phyloP scores from a whole-genome alignment of 2,329 filamentous ascomycete genomes.

The Ambrosiella cleistominuta region DNA sequence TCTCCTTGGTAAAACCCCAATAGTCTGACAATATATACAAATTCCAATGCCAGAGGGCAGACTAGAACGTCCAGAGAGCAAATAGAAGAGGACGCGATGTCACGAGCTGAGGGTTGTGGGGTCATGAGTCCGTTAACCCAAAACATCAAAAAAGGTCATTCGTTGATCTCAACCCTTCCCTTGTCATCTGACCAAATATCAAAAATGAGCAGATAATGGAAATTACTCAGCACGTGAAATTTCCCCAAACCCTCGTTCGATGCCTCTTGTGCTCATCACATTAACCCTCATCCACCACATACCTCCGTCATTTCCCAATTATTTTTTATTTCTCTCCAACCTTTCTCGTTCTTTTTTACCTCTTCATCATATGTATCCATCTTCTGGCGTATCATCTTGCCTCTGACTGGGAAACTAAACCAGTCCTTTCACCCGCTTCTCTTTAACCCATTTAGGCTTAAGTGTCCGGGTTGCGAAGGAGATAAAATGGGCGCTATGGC shows the following conservation, averaged over 20 bases:
- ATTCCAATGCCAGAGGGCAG: background rate
- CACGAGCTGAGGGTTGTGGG: background rate
- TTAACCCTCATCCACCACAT: background rate
- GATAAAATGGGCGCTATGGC: background rate
- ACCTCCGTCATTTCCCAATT: no score
- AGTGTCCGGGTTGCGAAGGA: slow-evolving; percentile 10
- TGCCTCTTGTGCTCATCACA: background rate
- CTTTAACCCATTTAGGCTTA: slow-evolving; percentile 11
- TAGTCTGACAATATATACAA: background rate
- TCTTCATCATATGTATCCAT: background rate
- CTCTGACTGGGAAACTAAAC: background rate
- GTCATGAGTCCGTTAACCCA: background rate
- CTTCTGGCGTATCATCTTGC: background rate
- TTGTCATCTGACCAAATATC: background rate
- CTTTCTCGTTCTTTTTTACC: background rate
- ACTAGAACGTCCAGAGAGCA: background rate
- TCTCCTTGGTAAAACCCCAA: background rate
- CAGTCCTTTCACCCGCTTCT: background rate
- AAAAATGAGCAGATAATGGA: background rate
- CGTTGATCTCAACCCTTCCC: background rate
- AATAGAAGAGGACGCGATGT: background rate
- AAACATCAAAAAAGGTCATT: background rate
- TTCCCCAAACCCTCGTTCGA: background rate
- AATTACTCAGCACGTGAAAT: background rate
- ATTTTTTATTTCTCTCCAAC: background rate